These are phyloP conservation scores for Suillus clintonianus DNA, from an alignment of 768 basidiomycete genomes.

Conservation along the genomic window DNA sequence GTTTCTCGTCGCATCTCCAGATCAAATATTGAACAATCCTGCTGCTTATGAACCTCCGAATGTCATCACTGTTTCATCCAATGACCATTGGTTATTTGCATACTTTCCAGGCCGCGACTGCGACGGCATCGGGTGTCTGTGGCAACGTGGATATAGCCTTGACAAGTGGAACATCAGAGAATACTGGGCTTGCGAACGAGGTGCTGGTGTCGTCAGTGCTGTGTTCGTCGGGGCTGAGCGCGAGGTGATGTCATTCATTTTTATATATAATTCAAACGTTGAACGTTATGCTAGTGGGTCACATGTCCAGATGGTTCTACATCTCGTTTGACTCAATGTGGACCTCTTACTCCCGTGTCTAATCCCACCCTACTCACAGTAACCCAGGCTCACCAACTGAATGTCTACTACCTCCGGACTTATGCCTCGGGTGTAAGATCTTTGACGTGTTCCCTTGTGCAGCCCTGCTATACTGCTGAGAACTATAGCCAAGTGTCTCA, in stretches of 20 bases:
- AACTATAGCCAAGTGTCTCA: constrained; percentile 31
- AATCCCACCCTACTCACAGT: constrained; percentile 62
- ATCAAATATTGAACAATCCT: constrained; percentile 46
- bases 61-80: constrained; percentile 59
- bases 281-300: constrained; percentile 49
- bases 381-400: constrained; percentile 60
- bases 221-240: constrained; percentile 62
- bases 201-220: constrained; percentile 60
- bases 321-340: constrained; percentile 57
- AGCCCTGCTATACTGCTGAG: constrained; percentile 40
- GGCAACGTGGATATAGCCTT: constrained; percentile 58
- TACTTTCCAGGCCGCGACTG: constrained; percentile 64
- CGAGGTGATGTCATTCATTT: constrained; percentile 45
- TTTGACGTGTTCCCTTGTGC: constrained; percentile 50
- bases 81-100: constrained; percentile 69
- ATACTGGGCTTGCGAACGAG: constrained; percentile 52
- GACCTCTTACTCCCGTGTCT: constrained; percentile 55
- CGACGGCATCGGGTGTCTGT: constrained; percentile 66
- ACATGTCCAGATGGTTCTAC: constrained; percentile 45
- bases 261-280: not conserved
- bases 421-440: constrained; percentile 45
- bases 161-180: constrained; percentile 65
- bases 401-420: constrained; percentile 55
- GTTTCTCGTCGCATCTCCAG: constrained; percentile 58
- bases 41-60: constrained; percentile 60